phyloP scores from a whole-genome alignment of 2,329 filamentous ascomycete species.

The Talaromyces sp. region DNA sequence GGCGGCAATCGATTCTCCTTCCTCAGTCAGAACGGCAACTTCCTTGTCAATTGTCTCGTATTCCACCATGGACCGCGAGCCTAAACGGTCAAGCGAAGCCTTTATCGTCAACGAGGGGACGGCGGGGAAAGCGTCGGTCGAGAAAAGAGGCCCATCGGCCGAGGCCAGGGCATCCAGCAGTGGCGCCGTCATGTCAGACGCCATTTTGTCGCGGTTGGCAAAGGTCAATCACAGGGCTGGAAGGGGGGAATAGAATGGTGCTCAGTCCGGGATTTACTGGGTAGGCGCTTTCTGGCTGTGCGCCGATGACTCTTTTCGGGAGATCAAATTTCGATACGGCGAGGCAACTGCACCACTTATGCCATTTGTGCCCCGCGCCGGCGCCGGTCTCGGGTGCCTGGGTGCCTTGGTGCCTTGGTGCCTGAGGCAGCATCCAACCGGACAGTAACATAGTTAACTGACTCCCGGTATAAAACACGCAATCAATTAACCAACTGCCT shows the following conservation, averaged over 20 bases:
- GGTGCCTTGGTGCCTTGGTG: not conserved
- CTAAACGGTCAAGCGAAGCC: constrained; percentile 79
- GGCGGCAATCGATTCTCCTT: constrained; percentile 65
- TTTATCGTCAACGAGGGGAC: constrained; percentile 67
- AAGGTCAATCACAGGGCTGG: not conserved
- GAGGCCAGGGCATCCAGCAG: constrained; percentile 63
- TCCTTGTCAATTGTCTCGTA: constrained; percentile 82
- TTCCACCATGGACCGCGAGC: constrained; percentile 76
- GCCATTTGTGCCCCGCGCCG: constrained; percentile 10
- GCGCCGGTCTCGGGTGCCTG: not conserved
- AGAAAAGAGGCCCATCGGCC: constrained; percentile 58
- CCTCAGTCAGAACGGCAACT: constrained; percentile 67
- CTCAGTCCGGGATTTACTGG: not conserved
- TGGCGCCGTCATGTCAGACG: constrained; percentile 56
- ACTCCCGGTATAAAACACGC: too few species aligned
- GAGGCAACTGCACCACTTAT: not conserved
- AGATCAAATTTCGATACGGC: constrained; percentile 16
- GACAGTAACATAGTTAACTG: not conserved
- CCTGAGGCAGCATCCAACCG: not conserved
- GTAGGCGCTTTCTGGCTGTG: constrained; percentile 2
- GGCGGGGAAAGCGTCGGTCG: constrained; percentile 64
- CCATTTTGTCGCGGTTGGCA: constrained; percentile 23
- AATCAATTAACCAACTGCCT: too few species aligned
- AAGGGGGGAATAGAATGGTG: not conserved
- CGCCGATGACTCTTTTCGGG: constrained; percentile 14